These are phyloP conservation scores for Cylindrodendrum hubeiense DNA, from an alignment of 2,329 filamentous ascomycete species.

Conservation along the genomic window DNA sequence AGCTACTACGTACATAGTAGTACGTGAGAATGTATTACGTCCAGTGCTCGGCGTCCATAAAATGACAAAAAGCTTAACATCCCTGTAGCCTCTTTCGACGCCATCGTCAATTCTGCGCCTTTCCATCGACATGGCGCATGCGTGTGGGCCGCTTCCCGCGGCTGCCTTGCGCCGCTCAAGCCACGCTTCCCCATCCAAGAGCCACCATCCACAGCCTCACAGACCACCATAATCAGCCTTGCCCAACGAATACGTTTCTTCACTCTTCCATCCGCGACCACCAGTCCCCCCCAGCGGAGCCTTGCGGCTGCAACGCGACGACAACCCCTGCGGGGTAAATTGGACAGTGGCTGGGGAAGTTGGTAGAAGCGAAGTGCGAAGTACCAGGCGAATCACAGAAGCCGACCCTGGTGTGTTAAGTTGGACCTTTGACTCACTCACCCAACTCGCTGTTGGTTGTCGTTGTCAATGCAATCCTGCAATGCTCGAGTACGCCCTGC, in stretches of 20 bases:
- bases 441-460: background rate
- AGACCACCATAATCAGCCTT: background rate
- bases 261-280: background rate
- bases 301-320: too few species aligned
- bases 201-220: background rate
- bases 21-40: too few species aligned
- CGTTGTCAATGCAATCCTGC: background rate
- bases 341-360: background rate
- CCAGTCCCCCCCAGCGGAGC: background rate
- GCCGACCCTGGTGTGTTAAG: background rate
- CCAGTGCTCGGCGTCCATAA: too few species aligned
- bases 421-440: conserved; percentile 7
- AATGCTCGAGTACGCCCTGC: conserved; percentile 32
- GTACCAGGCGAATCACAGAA: background rate
- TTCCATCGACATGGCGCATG: conserved; percentile 34
- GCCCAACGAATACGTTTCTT: background rate
- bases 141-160: conserved; percentile 2
- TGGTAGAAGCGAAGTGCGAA: too few species aligned
- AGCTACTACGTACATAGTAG: too few species aligned
- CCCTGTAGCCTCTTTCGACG: background rate
- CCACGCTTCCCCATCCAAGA: conserved; percentile 1
- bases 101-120: conserved; percentile 29
- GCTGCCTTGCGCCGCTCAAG: conserved; percentile 17
- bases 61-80: too few species aligned
- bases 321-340: background rate